Conservation (phyloP, 2,329 filamentous ascomycete species). For the Phaeophleospora eucalypticola region DNA sequence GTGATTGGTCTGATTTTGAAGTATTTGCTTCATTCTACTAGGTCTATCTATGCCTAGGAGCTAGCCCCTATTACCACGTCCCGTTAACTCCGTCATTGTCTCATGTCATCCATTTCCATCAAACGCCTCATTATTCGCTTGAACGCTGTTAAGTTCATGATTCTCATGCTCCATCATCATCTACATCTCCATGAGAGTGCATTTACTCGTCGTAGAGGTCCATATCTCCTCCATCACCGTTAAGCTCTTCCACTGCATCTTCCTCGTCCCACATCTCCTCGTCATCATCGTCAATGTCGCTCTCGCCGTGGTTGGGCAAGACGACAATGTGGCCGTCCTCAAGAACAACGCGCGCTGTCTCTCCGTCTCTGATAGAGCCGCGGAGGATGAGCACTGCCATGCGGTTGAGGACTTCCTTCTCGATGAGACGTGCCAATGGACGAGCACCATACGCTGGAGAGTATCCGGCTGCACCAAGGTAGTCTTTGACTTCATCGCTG, state of each 20-base stretch:
- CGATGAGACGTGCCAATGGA: conserved; percentile 82
- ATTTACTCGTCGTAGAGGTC: conserved; percentile 56
- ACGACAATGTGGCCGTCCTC: conserved; percentile 76
- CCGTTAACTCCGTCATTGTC: neutral
- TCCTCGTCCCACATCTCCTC: conserved; percentile 73
- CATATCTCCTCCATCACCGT: conserved; percentile 52
- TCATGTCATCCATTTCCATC: neutral
- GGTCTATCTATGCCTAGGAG: conserved; percentile 6
- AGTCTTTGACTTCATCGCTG: conserved; percentile 82
- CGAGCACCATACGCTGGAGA: conserved; percentile 92
- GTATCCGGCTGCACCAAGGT: conserved; percentile 86
- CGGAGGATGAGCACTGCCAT: conserved; percentile 87
- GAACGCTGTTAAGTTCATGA: conserved; percentile 16
- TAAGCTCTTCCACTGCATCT: conserved; percentile 67
- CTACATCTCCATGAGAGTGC: neutral
- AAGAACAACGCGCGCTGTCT: conserved; percentile 73
- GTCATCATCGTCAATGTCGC: conserved; percentile 50
- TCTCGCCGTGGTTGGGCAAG: conserved; percentile 73
- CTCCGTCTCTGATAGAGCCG: conserved; percentile 79
- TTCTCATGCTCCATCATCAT: conserved; percentile 3
- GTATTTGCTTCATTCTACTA: conserved; percentile 1
- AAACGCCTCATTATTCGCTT: conserved; percentile 12
- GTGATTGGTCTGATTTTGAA: no score
- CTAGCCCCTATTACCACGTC: neutral
- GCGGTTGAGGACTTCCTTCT: conserved; percentile 93